phyloP scores from a whole-genome alignment of 805 yeast species.

The Lachancea nothofagi region DNA sequence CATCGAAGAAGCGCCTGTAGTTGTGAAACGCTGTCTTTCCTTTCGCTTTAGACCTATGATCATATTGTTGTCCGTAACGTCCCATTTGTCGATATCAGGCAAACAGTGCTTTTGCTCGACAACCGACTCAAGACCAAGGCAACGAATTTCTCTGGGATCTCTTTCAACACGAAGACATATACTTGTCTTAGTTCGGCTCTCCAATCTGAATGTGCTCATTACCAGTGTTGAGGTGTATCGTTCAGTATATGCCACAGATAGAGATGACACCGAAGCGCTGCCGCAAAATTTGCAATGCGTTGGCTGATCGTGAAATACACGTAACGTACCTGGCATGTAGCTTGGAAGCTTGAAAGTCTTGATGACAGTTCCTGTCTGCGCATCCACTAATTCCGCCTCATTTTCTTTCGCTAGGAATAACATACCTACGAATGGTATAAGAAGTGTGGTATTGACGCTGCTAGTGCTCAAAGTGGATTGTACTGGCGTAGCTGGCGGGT shows the following conservation, averaged over 20 bases:
- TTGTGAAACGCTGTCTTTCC: constrained; percentile 20
- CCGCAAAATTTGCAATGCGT: constrained; percentile 91
- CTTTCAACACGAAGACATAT: constrained; percentile 87
- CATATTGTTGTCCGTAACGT: constrained; percentile 68
- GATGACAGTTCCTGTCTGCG: constrained; percentile 69
- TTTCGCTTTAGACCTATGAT: constrained; percentile 59
- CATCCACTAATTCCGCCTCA: constrained; percentile 65
- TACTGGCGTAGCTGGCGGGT: constrained; percentile 1
- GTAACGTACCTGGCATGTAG: constrained; percentile 53
- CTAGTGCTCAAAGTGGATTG: not conserved
- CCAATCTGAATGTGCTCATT: constrained; percentile 67
- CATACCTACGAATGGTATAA: constrained; percentile 72
- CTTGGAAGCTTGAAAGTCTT: constrained; percentile 56
- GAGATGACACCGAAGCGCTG: constrained; percentile 68
- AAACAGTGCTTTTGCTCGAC: constrained; percentile 66
- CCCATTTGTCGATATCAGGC: constrained; percentile 69
- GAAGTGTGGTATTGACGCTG: constrained; percentile 37
- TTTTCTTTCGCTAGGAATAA: constrained; percentile 52
- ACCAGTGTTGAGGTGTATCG: constrained; percentile 33
- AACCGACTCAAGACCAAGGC: constrained; percentile 76
- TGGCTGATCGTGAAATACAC: constrained; percentile 77
- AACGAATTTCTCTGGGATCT: constrained; percentile 86
- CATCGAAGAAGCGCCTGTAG: constrained; percentile 3
- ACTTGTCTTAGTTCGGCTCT: constrained; percentile 68
- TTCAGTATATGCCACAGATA: constrained; percentile 62